Percentiles rank a stretch among this genome's conserved stretches.
Evolutionary conservation across 352 stramenopile species (phyloP).

Genomic region (Phytopythium aichiense): DNA sequence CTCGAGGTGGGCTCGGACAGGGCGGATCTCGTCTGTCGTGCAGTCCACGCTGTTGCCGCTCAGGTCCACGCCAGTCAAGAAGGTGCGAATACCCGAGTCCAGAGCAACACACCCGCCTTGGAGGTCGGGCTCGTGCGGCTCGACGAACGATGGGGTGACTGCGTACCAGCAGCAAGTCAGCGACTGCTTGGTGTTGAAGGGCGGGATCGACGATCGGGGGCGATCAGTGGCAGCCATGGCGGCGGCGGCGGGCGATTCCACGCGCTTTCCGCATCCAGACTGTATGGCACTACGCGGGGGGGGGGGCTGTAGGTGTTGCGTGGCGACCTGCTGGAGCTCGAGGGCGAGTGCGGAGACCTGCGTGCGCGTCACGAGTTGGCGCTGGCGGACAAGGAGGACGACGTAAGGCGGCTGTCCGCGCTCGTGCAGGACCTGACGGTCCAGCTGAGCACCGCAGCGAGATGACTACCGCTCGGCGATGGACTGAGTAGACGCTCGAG

Average conservation of each 20-base stretch:
- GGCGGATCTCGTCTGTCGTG: too few relatives aligned
- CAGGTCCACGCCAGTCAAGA: too few relatives aligned
- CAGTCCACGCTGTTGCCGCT: too few relatives aligned
- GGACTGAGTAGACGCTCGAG: slow-evolving; percentile 64
- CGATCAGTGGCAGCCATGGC: slow-evolving; percentile 10
- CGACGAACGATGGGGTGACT: too few relatives aligned
- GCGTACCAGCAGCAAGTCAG: too few relatives aligned
- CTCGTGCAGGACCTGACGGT: slow-evolving; percentile 13
- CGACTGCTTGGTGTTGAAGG: background rate
- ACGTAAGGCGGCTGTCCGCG: slow-evolving; percentile 19
- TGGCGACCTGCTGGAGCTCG: slow-evolving; percentile 54
- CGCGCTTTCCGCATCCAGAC: slow-evolving; percentile 41
- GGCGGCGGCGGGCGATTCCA: slow-evolving; percentile 4
- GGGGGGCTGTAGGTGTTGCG: slow-evolving; percentile 59
- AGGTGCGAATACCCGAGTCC: too few relatives aligned
- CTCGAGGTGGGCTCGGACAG: too few relatives aligned
- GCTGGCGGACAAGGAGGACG: slow-evolving; percentile 20
- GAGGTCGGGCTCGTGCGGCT: too few relatives aligned
- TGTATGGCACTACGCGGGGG: slow-evolving; percentile 59
- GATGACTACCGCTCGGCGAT: slow-evolving; percentile 44
- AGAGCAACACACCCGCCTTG: too few relatives aligned
- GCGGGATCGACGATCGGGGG: background rate
- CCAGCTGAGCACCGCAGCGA: slow-evolving; percentile 6
- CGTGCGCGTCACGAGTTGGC: slow-evolving; percentile 9
- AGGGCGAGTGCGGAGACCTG: slow-evolving; percentile 21